Conservation (phyloP, 2,329 filamentous ascomycete genomes). For the Colletotrichum zoysiae region DNA sequence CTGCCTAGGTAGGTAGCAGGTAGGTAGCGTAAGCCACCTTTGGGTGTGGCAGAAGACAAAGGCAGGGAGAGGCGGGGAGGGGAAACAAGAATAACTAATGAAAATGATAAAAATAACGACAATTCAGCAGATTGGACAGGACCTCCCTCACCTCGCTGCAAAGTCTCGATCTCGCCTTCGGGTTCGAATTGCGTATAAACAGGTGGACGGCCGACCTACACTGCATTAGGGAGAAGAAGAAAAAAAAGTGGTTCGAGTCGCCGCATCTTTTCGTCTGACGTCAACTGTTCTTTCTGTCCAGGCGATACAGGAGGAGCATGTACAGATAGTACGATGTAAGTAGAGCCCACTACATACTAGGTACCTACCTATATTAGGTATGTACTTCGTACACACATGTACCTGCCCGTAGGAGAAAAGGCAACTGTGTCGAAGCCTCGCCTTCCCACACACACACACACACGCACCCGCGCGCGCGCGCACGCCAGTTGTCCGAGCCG, state of each 20-base stretch:
- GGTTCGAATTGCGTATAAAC: neutral
- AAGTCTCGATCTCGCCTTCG: conserved; percentile 6
- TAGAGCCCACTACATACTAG: no score
- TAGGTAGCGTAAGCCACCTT: no score
- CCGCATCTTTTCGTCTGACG: conserved; percentile 39
- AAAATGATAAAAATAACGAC: neutral
- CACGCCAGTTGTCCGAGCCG: conserved; percentile 15
- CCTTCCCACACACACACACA: neutral
- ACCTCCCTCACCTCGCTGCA: neutral
- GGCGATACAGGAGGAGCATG: conserved; percentile 1
- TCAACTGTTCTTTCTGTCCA: conserved; percentile 21
- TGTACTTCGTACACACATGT: no score
- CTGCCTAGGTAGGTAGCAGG: no score
- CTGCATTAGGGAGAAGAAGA: no score
- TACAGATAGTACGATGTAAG: no score
- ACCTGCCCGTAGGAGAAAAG: no score
- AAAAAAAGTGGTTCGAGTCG: conserved; percentile 15
- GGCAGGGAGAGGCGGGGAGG: no score
- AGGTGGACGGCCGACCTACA: neutral
- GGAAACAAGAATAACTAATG: neutral
- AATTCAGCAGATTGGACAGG: neutral
- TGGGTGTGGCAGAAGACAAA: neutral
- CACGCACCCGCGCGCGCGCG: no score
- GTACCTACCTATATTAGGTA: no score
- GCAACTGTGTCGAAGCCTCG: neutral